These are phyloP conservation scores for Pseudogymnoascus sp. DNA, from an alignment of 2,329 filamentous ascomycete genomes.

Conservation along the genomic window DNA sequence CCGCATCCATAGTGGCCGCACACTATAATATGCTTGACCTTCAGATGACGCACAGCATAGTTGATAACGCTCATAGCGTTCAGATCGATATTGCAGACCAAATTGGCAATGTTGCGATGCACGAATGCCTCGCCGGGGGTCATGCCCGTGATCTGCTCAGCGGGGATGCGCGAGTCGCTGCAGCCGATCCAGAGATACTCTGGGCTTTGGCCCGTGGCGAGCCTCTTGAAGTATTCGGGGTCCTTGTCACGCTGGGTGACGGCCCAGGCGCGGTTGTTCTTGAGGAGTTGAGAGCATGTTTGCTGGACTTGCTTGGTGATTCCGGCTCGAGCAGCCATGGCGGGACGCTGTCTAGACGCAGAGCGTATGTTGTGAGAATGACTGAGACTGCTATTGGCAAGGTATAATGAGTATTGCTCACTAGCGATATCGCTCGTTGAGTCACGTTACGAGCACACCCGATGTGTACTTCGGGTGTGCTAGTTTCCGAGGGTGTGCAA, in stretches of 20 bases:
- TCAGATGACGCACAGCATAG: conserved; percentile 73
- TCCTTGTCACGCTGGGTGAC: conserved; percentile 48
- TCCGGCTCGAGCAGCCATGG: not conserved
- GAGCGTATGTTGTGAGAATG: too few relatives aligned
- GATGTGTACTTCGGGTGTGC: too few relatives aligned
- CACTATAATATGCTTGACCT: conserved; percentile 73
- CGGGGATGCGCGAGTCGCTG: conserved; percentile 84
- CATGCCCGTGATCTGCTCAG: conserved; percentile 75
- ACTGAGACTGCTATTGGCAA: too few relatives aligned
- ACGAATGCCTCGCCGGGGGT: conserved; percentile 88
- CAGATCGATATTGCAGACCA: conserved; percentile 71
- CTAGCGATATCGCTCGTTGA: too few relatives aligned
- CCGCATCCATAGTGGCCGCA: conserved; percentile 75
- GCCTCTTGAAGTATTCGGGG: conserved; percentile 56
- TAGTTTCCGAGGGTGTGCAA: too few relatives aligned
- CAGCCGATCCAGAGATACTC: conserved; percentile 86
- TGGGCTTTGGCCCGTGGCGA: conserved; percentile 56
- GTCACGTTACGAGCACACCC: too few relatives aligned
- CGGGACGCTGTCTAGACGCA: not conserved
- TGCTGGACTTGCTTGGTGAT: not conserved
- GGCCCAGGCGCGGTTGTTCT: conserved; percentile 61
- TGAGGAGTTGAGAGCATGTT: not conserved
- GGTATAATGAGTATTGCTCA: too few relatives aligned
- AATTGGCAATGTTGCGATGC: conserved; percentile 91
- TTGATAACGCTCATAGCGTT: conserved; percentile 76